phyloP scores from a whole-genome alignment of 345 rosid genomes.

The Barbarea vulgaris region DNA sequence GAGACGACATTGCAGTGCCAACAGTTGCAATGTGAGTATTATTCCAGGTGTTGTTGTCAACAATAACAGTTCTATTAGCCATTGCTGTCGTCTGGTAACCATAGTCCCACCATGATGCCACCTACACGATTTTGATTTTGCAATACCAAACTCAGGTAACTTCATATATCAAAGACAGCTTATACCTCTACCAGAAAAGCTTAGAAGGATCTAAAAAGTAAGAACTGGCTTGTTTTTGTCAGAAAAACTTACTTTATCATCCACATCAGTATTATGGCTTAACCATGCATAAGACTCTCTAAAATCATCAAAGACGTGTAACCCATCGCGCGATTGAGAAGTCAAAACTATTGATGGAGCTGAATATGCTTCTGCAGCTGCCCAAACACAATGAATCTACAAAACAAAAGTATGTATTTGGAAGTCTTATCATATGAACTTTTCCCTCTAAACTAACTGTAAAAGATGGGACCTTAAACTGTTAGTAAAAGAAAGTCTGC shows the following conservation, averaged over 20 bases:
- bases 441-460: conserved; percentile 17
- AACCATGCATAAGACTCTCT: conserved; percentile 98
- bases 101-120: conserved; percentile 99
- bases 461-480: conserved; percentile 1
- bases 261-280: conserved; percentile 96
- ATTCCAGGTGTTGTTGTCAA: conserved; percentile 99
- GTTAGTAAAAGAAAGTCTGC: conserved; percentile 9
- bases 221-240: background rate
- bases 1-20: conserved; percentile 99
- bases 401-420: conserved; percentile 27
- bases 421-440: conserved; percentile 5
- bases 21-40: conserved; percentile 99
- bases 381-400: conserved; percentile 99
- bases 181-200: conserved; percentile 3
- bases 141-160: conserved; percentile 27
- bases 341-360: conserved; percentile 98
- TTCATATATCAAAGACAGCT: conserved; percentile 26
- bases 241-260: conserved; percentile 78
- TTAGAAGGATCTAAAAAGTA: background rate
- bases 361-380: conserved; percentile 99
- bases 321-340: conserved; percentile 71
- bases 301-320: conserved; percentile 97
- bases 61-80: conserved; percentile 99
- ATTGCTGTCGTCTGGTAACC: conserved; percentile 99
- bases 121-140: conserved; percentile 50